Percentiles rank a stretch among this genome's conserved stretches.
These are phyloP conservation scores for Globisporangium ultimum DNA, from an alignment of 352 stramenopile species.

Conservation along the genomic window DNA sequence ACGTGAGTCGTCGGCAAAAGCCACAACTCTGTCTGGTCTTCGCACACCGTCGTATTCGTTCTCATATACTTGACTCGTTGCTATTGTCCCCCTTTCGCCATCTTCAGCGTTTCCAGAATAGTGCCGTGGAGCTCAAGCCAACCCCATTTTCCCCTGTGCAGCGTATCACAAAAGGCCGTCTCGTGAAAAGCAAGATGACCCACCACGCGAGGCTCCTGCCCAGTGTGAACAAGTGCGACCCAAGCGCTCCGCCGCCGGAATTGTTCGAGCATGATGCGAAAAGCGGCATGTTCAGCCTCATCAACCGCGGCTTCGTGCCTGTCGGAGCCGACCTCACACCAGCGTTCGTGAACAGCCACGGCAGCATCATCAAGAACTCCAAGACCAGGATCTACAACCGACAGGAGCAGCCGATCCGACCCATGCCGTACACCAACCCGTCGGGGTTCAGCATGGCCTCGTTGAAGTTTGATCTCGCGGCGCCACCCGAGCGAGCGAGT, in stretches of 20 bases:
- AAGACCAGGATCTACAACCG: conserved; percentile 57
- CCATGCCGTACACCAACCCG: conserved; percentile 54
- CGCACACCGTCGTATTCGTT: no score
- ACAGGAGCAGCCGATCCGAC: conserved; percentile 39
- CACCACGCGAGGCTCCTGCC: conserved; percentile 54
- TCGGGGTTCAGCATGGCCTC: conserved; percentile 69
- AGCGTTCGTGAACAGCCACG: conserved; percentile 47
- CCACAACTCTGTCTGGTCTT: neutral
- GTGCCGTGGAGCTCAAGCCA: conserved; percentile 25
- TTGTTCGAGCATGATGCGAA: conserved; percentile 57
- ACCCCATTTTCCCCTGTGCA: conserved; percentile 15
- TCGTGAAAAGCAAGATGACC: conserved; percentile 64
- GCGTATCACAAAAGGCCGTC: conserved; percentile 21
- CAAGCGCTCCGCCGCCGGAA: conserved; percentile 43
- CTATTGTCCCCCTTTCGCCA: no score
- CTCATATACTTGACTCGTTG: no score
- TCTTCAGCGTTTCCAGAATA: conserved; percentile 38
- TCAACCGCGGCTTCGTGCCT: conserved; percentile 72
- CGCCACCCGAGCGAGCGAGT: conserved; percentile 4
- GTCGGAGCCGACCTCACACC: conserved; percentile 56
- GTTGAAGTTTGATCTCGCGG: conserved; percentile 74
- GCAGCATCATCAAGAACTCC: conserved; percentile 52
- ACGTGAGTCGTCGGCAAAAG: conserved; percentile 2
- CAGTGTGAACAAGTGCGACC: conserved; percentile 68
- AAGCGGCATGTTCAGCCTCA: conserved; percentile 58